Evolutionary conservation across 768 basidiomycete species (phyloP), one percentile per base, ranked within the genome.

Genomic region (Hydnum rufescens): DNA sequence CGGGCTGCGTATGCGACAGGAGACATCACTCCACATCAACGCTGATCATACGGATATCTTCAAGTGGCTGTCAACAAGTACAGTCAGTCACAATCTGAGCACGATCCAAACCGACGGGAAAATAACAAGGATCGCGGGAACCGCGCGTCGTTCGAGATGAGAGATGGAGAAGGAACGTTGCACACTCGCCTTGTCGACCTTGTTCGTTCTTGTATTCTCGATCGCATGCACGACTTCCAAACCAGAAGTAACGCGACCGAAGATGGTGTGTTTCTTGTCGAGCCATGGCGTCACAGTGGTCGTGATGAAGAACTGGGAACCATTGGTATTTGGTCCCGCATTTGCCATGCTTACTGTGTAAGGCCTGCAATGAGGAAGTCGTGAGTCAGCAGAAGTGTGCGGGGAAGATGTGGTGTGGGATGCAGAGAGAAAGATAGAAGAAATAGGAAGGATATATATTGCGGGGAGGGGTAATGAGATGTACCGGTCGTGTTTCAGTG

Each of bases 291-390:
- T 87, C 4, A 90, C 82, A 2, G 80, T 90, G 3, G 90, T 95
- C 4, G 92, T 96, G 63, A 97, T 88, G 69, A 96, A 99, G 71
- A 96, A 99, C 62, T 99, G 93, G 1, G 86, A 90, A 0, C 90
- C 93, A 62, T 96, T 96, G 32, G 92, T 95, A 43, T 67, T 68
- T 4, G 86, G 79, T 3, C 90, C 92, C 3, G 84, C 85, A 60
- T 92, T 90, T 4, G 88, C 88, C 90, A 95, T 93, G 61, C 86
- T 89, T 53, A 96, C 72, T 3, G 86, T 93, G 62, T 96, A 97
- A 0, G 95, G 93, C 52, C 87, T 89, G 56, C 22, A 56, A 6
- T 42, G 5, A 57, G 19, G 22, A 26, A 23, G 23, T 28, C n/a
- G 50, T 22, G n/a, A 42, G 13, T 25, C 26, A 54, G 3, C 36